phyloP scores from a whole-genome alignment of 176 grass and related monocot species.

The Musa acuminata region DNA sequence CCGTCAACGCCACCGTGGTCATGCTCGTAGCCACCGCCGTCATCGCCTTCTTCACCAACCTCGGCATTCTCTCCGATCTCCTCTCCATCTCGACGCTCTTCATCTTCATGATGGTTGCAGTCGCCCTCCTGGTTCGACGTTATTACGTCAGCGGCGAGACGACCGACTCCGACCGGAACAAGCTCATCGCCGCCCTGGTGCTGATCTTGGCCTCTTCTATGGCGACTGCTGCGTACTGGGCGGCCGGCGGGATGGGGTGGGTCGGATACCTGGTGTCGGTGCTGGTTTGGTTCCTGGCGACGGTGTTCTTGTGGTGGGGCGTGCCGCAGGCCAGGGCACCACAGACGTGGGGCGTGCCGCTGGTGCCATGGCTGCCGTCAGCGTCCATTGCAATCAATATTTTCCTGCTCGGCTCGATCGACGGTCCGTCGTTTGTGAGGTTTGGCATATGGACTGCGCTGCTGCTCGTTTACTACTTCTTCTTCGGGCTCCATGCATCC shows the following conservation, averaged over 20 bases:
- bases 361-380: constrained; percentile 68
- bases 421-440: constrained; percentile 2
- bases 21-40: constrained; percentile 48
- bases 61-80: constrained; percentile 42
- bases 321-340: constrained; percentile 53
- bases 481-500: constrained; percentile 14
- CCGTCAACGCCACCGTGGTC: constrained; percentile 45
- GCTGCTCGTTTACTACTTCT: constrained; percentile 13
- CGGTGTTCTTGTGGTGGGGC: constrained; percentile 30
- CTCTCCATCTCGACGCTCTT: constrained; percentile 72
- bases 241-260: constrained; percentile 8
- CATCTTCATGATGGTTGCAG: constrained; percentile 62
- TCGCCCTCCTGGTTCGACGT: constrained; percentile 42
- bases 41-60: constrained; percentile 57
- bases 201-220: constrained; percentile 33
- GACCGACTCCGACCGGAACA: constrained; percentile 17
- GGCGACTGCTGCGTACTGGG: constrained; percentile 31
- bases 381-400: constrained; percentile 34
- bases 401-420: constrained; percentile 13
- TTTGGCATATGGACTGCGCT: background rate
- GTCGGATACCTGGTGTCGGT: constrained; percentile 31
- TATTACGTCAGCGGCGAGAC: constrained; percentile 56
- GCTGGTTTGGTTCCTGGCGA: constrained; percentile 29
- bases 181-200: constrained; percentile 24
- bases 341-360: constrained; percentile 42